Conservation (phyloP, 805 yeast genomes). For the Saccharomycopsis schoenii region DNA sequence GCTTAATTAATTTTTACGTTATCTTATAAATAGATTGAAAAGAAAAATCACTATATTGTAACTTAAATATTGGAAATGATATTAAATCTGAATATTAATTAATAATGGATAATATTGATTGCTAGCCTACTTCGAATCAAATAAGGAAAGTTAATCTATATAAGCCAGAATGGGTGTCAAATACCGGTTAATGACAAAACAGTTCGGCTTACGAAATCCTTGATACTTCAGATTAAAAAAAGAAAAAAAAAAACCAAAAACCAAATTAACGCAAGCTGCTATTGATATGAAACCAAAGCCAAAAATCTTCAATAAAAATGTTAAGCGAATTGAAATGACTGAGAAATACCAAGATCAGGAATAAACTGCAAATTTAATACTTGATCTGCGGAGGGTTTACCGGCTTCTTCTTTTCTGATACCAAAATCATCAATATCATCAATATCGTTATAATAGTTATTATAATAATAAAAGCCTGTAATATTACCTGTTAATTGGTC, state of each 20-base stretch:
- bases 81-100: neutral
- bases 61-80: neutral
- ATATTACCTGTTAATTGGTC: slow-evolving; percentile 69
- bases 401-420: neutral
- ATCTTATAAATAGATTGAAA: neutral
- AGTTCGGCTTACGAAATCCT: neutral
- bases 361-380: slow-evolving; percentile 55
- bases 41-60: too few relatives aligned
- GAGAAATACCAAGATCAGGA: slow-evolving; percentile 36
- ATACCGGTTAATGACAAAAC: neutral
- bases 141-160: neutral
- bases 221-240: neutral
- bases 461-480: slow-evolving; percentile 75
- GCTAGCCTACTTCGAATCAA: neutral
- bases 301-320: neutral
- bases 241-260: neutral
- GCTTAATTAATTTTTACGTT: neutral
- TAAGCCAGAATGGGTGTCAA: neutral
- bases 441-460: slow-evolving; percentile 27
- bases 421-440: neutral
- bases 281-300: too few relatives aligned
- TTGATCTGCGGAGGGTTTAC: slow-evolving; percentile 50
- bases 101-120: neutral
- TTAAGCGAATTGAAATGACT: slow-evolving; percentile 8
- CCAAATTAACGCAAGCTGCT: neutral